Conservation (phyloP, 768 basidiomycete genomes). For the Hypsizygus marmoreus region DNA sequence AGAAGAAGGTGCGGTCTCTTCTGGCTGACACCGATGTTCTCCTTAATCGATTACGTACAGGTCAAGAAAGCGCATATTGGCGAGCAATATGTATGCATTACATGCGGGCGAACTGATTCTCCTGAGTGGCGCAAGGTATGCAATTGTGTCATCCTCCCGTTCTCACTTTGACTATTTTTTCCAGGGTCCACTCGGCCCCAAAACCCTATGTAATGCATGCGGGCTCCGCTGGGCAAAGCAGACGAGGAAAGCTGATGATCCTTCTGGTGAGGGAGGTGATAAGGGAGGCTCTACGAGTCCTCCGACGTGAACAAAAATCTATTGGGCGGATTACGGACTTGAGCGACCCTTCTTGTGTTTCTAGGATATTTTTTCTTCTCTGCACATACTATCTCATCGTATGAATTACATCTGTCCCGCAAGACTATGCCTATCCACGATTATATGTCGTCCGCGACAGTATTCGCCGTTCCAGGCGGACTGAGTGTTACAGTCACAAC, state of each 20-base stretch:
- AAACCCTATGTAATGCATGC: slow-evolving; percentile 97
- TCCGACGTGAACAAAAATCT: no score
- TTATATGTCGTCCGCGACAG: no score
- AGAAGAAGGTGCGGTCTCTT: slow-evolving; percentile 71
- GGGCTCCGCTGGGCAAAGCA: slow-evolving; percentile 92
- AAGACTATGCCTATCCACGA: not conserved
- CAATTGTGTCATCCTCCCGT: not conserved
- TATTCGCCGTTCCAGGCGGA: no score
- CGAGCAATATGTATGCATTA: slow-evolving; percentile 86
- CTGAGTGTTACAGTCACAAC: not conserved
- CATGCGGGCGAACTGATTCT: slow-evolving; percentile 92
- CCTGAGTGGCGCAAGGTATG: slow-evolving; percentile 94
- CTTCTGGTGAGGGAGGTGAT: slow-evolving; percentile 20
- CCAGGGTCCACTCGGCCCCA: slow-evolving; percentile 91
- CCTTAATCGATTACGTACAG: no score
- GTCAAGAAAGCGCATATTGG: slow-evolving; percentile 47
- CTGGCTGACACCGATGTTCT: no score
- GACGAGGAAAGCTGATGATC: slow-evolving; percentile 42
- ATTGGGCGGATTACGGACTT: no score
- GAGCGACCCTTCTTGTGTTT: not conserved
- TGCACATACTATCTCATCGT: not conserved
- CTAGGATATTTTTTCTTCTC: not conserved
- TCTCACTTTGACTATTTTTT: slow-evolving; percentile 7
- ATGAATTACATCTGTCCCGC: not conserved
- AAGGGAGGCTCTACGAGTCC: no score